Percentiles rank a stretch among this genome's conserved stretches.
Evolutionary conservation across 768 basidiomycete genomes (phyloP).

Genomic region (Tulasnella sp.): DNA sequence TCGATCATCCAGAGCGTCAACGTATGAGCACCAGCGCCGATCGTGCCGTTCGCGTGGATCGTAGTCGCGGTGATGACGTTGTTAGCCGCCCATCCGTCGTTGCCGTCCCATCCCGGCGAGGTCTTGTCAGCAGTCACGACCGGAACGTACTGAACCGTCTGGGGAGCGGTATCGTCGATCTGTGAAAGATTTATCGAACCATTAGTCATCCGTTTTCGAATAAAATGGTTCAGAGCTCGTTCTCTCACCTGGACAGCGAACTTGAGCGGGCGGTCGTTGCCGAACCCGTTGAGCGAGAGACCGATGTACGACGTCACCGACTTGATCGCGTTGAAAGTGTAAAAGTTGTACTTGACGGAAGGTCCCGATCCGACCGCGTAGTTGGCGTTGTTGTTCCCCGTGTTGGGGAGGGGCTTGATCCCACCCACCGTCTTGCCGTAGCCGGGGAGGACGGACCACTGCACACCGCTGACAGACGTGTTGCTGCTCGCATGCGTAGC

Average conservation of each 20-base stretch:
- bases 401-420: conserved; percentile 46
- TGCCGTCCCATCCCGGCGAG: conserved; percentile 37
- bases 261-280: conserved; percentile 37
- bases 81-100: conserved; percentile 44
- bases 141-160: conserved; percentile 27
- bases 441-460: conserved; percentile 49
- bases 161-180: not conserved
- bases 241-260: conserved; percentile 30
- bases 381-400: conserved; percentile 36
- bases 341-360: conserved; percentile 52
- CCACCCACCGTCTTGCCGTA: conserved; percentile 50
- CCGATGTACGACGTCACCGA: conserved; percentile 39
- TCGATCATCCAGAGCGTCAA: conserved; percentile 51
- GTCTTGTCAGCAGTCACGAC: conserved; percentile 33
- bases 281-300: conserved; percentile 43
- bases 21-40: conserved; percentile 44
- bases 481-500: conserved; percentile 47
- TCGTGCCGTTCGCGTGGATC: conserved; percentile 26
- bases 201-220: too few species aligned
- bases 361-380: conserved; percentile 56
- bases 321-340: conserved; percentile 39
- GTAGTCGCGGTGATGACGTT: conserved; percentile 33
- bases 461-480: conserved; percentile 37
- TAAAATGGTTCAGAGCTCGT: too few species aligned
- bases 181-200: not conserved